Evolutionary conservation across 2,329 filamentous ascomycete genomes (phyloP), one percentile per base, ranked within the genome.

Genomic region (Xylaria sp.): DNA sequence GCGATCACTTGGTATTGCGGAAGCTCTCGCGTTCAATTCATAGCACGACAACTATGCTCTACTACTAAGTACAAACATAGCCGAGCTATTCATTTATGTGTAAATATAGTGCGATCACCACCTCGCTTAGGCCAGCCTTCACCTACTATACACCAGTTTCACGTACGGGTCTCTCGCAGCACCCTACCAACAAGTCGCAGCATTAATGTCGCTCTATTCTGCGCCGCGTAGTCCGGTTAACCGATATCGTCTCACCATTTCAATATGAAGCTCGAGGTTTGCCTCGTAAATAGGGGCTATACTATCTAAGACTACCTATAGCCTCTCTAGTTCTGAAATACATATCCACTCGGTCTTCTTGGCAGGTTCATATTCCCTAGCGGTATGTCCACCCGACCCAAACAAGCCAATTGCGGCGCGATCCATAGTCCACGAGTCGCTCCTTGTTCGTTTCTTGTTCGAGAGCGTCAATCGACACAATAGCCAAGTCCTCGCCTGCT

Each of bases 301-400:
- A n/a, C n/a, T 29, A 23, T 37, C 46, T 59, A 51, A 43, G 57
- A 21, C 33, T 56, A 44, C 53, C 38, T 51, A 56, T 48, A 60
- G 17, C 23, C n/a, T n/a, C n/a, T n/a, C n/a, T n/a, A n/a, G n/a
- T n/a, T n/a, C n/a, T n/a, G 52, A 52, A 56, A 57, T 47, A 46
- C 31, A 11, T 57, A 40, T 47, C 58, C 58, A 61, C 58, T 40
- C 29, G n/a, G 9, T 19, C 44, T 33, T 47, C 53, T 57, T 61
- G 53, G 58, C 53, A 40, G 53, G 53, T 47, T 57, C 46, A 57
- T 31, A 61, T 51, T 51, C 40, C 38, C 21, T 33, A 35, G 29
- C 52, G 31, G 11, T 25, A 19, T 52, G 17, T 46, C 44, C 29
- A 60, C 37, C 44, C 19, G 19, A 37, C 21, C 29, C 17, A 33